These are phyloP conservation scores for Globisporangium canariense DNA, from an alignment of 352 stramenopile species.

Conservation along the genomic window DNA sequence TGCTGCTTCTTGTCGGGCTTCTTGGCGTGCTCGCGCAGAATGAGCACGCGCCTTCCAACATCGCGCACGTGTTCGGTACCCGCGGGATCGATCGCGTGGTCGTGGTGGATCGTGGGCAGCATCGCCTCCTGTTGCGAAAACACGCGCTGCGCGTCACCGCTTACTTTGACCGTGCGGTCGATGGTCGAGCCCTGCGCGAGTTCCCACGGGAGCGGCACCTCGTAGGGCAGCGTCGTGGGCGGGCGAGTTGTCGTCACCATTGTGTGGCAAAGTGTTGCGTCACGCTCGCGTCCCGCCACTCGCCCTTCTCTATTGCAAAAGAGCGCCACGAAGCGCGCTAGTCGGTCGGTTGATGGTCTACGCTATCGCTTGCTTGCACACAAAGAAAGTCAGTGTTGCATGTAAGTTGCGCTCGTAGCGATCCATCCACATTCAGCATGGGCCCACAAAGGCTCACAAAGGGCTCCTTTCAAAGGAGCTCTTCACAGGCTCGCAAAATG, in stretches of 20 bases:
- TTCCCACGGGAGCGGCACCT: constrained; percentile 53
- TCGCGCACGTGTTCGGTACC: constrained; percentile 51
- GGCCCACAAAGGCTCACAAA: too few species aligned
- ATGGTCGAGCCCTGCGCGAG: constrained; percentile 36
- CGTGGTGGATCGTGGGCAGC: constrained; percentile 50
- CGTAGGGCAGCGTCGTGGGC: constrained; percentile 28
- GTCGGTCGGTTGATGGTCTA: background rate
- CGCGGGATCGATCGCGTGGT: constrained; percentile 34
- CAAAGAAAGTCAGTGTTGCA: background rate
- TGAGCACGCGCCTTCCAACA: constrained; percentile 49
- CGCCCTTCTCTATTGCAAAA: background rate
- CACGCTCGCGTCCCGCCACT: background rate
- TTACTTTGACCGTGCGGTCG: constrained; percentile 52
- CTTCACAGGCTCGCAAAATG: too few species aligned
- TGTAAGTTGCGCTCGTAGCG: background rate
- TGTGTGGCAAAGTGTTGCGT: background rate
- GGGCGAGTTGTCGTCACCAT: background rate
- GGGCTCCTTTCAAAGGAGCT: too few species aligned
- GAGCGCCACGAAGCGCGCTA: background rate
- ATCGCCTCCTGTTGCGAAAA: constrained; percentile 53
- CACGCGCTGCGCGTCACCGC: constrained; percentile 47
- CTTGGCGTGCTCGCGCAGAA: constrained; percentile 48
- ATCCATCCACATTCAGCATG: background rate
- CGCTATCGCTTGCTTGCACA: background rate
- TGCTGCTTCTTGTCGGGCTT: constrained; percentile 27